Evolutionary conservation across 352 stramenopile genomes (phyloP), one percentile per base, ranked within the genome.

Genomic region (Elongisporangium undulatum): DNA sequence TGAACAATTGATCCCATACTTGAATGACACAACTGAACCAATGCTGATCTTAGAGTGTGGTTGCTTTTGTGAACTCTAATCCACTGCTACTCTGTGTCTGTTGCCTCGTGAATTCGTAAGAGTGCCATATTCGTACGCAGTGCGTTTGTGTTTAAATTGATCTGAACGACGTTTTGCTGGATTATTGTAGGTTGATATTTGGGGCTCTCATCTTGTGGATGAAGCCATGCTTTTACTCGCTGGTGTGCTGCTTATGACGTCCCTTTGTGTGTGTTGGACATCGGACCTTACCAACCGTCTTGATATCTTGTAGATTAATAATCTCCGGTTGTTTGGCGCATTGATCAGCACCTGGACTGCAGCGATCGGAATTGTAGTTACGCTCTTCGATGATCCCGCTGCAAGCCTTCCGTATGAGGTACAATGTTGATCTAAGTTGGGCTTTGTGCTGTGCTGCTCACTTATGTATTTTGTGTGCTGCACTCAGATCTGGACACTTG

Each of bases 401-500:
- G 56, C 55, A 51, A 85, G 72, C 21, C 57, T 66, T 13, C 49
- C 69, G 6, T 86, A 70, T 54, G 78, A 86, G 72, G 81, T 86
- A 59, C 17, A 49, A 23, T 4, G 4, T 54, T 63, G 13, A 41
- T 53, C 29, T 0, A 38, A 45, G 39, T 2, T 17, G 34, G 5
- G 29, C 34, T 17, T 17, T 19, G 51, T 13, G 10, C 38, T 49
- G 5, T 41, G 0, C 12, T 34, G 16, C 23, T 53, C 8, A 62
- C 57, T 1, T 5, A 34, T 53, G 39, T 56, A 23, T 45, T 4
- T 56, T 59, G 1, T 12, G 17, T 45, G 13, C 34, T 45, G 3
- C 16, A 38, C 1, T 19, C 54, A 88, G 78, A 61, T 71, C 17
- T 90, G 80, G 80, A 85, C 70, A 3, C 56, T 90, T 2, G 80